Conservation (phyloP, 2,329 filamentous ascomycete genomes). For the Verticillium isaacii region DNA sequence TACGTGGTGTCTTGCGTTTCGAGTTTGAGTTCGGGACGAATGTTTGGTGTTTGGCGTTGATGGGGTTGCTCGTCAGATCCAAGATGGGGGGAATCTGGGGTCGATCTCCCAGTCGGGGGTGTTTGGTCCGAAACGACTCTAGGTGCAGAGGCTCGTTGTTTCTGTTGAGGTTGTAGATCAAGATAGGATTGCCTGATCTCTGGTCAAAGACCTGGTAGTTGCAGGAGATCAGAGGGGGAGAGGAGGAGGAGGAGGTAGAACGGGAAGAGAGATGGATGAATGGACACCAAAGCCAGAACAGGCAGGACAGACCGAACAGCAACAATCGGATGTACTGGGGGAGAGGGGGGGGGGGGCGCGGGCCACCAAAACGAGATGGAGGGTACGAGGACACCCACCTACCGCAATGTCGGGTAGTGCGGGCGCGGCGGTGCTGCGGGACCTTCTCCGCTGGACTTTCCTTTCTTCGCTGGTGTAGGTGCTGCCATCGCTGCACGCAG, state of each 20-base stretch:
- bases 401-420: background rate
- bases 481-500: background rate
- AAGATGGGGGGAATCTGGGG: background rate
- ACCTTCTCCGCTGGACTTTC: background rate
- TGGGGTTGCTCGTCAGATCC: background rate
- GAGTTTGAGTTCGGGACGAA: background rate
- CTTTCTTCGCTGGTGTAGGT: no score
- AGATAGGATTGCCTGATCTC: background rate
- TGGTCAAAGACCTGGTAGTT: background rate
- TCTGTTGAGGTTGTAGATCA: background rate
- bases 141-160: background rate
- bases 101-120: background rate
- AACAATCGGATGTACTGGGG: background rate
- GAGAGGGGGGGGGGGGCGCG: background rate
- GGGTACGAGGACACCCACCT: background rate
- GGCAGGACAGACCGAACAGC: background rate
- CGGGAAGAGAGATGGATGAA: background rate
- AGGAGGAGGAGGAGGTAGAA: background rate
- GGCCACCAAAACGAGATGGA: background rate
- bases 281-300: background rate
- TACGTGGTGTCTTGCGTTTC: background rate
- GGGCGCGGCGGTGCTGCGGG: background rate
- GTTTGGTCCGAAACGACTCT: background rate
- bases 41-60: background rate
- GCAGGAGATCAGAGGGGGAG: background rate